A percentile compares a stretch with the other conserved stretches of the same genome.
phyloP scores from a whole-genome alignment of 345 rosid species.

The Psidium guajava region DNA sequence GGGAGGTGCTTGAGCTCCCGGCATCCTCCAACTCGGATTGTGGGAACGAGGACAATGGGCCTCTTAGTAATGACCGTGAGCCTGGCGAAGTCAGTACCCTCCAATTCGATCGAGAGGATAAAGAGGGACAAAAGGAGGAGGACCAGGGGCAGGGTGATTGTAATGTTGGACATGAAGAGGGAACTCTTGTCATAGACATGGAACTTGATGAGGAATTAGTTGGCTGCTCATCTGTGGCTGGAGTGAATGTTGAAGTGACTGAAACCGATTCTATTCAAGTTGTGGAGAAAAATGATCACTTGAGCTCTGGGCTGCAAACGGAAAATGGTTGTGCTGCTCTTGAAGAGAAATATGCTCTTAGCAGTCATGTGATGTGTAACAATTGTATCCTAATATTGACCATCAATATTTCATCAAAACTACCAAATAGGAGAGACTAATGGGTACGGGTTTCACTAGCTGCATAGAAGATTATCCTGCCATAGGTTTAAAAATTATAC shows the following conservation, averaged over 20 bases:
- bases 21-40: conserved; percentile 13
- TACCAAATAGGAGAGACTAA: background rate
- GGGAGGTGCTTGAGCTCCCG: conserved; percentile 19
- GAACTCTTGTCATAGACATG: conserved; percentile 13
- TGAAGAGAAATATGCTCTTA: conserved; percentile 15
- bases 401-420: background rate
- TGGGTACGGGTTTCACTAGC: background rate
- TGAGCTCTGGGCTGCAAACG: conserved; percentile 8
- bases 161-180: conserved; percentile 22
- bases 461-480: background rate
- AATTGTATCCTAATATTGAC: conserved; percentile 42
- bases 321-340: conserved; percentile 17
- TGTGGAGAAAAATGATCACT: conserved; percentile 16
- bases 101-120: no score
- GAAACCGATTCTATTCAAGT: conserved; percentile 17
- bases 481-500: background rate
- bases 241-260: conserved; percentile 23
- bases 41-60: conserved; percentile 11
- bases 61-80: no score
- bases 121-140: conserved; percentile 7
- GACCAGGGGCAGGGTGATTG: conserved; percentile 22
- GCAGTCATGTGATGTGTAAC: conserved; percentile 19
- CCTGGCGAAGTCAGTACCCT: no score
- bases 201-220: conserved; percentile 26
- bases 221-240: conserved; percentile 17